Conservation (phyloP, 2,329 filamentous ascomycete species). For the Sclerotinia sclerotiorum region DNA sequence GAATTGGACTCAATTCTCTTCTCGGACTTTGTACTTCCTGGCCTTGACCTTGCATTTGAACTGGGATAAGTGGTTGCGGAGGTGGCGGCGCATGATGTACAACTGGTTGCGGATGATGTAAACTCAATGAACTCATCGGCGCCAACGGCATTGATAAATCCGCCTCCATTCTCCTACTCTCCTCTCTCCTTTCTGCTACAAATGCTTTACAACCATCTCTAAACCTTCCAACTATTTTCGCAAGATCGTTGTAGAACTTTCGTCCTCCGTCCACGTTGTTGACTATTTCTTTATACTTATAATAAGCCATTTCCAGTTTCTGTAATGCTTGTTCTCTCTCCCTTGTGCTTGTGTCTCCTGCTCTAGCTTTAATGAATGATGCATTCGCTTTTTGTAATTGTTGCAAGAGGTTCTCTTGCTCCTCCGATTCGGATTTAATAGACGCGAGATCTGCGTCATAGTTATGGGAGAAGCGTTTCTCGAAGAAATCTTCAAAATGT, state of each 20-base stretch:
- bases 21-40: neutral
- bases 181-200: conserved; percentile 75
- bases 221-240: conserved; percentile 81
- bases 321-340: conserved; percentile 88
- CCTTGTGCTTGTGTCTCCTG: conserved; percentile 56
- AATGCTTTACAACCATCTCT: conserved; percentile 77
- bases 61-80: conserved; percentile 36
- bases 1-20: conserved; percentile 14
- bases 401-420: conserved; percentile 70
- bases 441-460: conserved; percentile 78
- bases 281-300: conserved; percentile 95
- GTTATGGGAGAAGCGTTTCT: conserved; percentile 67
- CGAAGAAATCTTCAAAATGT: conserved; percentile 91
- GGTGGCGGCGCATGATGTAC: conserved; percentile 35
- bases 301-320: conserved; percentile 83
- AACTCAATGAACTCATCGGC: conserved; percentile 14
- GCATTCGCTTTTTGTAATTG: conserved; percentile 74
- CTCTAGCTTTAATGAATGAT: conserved; percentile 71
- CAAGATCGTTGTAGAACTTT: conserved; percentile 96
- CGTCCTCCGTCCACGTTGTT: conserved; percentile 86
- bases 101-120: conserved; percentile 35
- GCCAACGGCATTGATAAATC: conserved; percentile 17
- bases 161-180: conserved; percentile 73
- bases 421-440: conserved; percentile 67
- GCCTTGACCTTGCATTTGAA: conserved; percentile 1